A percentile compares a stretch with the other conserved stretches of the same genome.
These are phyloP conservation scores for Sindora glabra DNA, from an alignment of 306 rosid species.

Conservation along the genomic window DNA sequence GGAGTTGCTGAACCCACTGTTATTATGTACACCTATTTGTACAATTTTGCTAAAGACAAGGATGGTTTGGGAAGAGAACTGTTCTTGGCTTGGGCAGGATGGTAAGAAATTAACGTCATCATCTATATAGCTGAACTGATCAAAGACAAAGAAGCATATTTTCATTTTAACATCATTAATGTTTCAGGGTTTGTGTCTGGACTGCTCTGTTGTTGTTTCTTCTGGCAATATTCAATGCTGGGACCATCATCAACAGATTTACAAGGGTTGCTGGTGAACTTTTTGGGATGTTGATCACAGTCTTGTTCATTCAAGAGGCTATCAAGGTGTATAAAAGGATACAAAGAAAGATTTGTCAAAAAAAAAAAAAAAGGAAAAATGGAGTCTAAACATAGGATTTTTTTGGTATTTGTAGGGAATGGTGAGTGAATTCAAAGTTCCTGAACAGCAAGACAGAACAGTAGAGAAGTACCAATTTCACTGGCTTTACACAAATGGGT, in stretches of 20 bases:
- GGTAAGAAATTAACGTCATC: slow-evolving; percentile 33
- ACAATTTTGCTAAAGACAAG: slow-evolving; percentile 55
- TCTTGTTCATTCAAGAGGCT: slow-evolving; percentile 82
- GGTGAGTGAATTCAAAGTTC: slow-evolving; percentile 57
- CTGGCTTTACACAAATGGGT: slow-evolving; percentile 70
- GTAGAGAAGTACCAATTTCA: slow-evolving; percentile 38
- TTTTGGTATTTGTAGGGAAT: slow-evolving; percentile 43
- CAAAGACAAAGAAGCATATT: background rate
- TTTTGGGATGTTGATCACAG: slow-evolving; percentile 78
- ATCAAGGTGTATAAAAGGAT: slow-evolving; percentile 73
- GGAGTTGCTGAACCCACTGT: slow-evolving; percentile 98
- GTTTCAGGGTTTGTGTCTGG: slow-evolving; percentile 84
- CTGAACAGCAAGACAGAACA: slow-evolving; percentile 38
- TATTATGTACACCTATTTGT: slow-evolving; percentile 79
- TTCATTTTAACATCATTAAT: background rate
- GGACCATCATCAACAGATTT: slow-evolving; percentile 56
- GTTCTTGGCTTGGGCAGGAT: slow-evolving; percentile 85
- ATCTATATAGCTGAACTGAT: background rate
- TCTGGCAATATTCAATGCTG: slow-evolving; percentile 73
- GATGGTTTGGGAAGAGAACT: slow-evolving; percentile 51
- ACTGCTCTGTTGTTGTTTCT: slow-evolving; percentile 66
- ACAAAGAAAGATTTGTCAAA: background rate
- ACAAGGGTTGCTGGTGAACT: slow-evolving; percentile 85
- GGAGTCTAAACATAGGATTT: slow-evolving; percentile 5
- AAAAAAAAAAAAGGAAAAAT: background rate